These are phyloP conservation scores for Fremontodendron californicum DNA, from an alignment of 345 rosid species.

Conservation along the genomic window DNA sequence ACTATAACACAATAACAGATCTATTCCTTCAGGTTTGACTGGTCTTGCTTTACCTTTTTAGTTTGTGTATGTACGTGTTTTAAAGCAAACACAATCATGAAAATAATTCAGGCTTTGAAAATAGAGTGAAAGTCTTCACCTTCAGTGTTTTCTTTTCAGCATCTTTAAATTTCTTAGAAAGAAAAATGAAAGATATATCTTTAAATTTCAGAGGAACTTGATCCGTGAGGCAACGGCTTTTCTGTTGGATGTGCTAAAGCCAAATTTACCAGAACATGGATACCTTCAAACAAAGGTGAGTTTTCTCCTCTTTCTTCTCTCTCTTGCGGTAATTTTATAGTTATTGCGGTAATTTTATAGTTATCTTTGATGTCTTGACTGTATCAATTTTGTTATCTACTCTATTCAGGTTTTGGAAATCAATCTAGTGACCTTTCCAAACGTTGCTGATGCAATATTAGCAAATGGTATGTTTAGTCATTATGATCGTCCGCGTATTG, in stretches of 20 bases:
- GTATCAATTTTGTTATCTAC: constrained; percentile 2
- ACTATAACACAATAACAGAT: constrained; percentile 91
- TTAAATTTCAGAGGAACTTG: constrained; percentile 67
- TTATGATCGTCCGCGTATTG: constrained; percentile 93
- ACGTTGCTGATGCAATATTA: constrained; percentile 93
- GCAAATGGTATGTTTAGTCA: constrained; percentile 97
- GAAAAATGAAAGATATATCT: background rate
- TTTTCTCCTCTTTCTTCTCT: background rate
- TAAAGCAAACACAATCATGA: background rate
- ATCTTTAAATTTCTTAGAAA: background rate
- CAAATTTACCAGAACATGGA: constrained; percentile 88
- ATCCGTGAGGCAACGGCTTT: constrained; percentile 98
- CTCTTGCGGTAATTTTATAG: background rate
- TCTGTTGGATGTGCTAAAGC: constrained; percentile 88
- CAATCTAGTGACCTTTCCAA: constrained; percentile 94
- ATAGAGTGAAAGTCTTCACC: background rate
- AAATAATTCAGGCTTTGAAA: background rate
- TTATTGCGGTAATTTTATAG: background rate
- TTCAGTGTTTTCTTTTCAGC: background rate
- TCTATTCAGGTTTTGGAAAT: constrained; percentile 8
- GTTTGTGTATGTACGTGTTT: background rate
- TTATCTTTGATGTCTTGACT: background rate
- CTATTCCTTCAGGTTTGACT: constrained; percentile 84
- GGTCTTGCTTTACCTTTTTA: background rate
- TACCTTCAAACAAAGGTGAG: constrained; percentile 84